Base-by-base conservation (phyloP, 768 basidiomycete species). In the Suillus cothurnatus region DNA sequence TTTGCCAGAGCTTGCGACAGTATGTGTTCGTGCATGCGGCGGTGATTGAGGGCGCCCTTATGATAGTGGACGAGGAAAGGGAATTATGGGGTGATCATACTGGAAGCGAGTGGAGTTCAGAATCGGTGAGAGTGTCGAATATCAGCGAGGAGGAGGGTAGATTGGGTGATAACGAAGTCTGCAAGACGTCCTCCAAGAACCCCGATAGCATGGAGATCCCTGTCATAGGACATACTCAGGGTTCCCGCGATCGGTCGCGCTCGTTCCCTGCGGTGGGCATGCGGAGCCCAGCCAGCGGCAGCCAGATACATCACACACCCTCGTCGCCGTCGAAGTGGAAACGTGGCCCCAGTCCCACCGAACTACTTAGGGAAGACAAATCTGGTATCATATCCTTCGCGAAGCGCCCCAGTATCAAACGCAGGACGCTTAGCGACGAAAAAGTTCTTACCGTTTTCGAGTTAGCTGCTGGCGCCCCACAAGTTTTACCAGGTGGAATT, bases 1-100 rank as follows among this genome's bases (percentile, higher is more conserved):
- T 97, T 67, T 97, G 96, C 73, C 96, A 97, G 81, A 97, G 92
- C 75, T 79, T 96, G 72, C 81, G 95, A 64, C 97, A 99, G 79
- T 99, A 96, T 72, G 90, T 96, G 23, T 98, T 96, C 77, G 92
- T 95, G 43, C 93, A 97, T 74, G 88, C 90, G 36, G 94, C 89
- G 21, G 82, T 95, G 64, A 85, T 95, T 64, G 92, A 93, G 76
- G 93, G 94, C 8, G 85, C 90, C 19, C 76, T 95, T 77, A 82
- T 85, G 83, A 80, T 94, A 21, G 82, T 90, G 55, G 93, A 94
- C 68, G 90, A 93, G 74, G 88, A 90, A 77, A 81, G 79, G 64
- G 81, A 81, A 71, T 61, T 75, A 52, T 76, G 77, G 73, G 73
- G 70, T 31, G 73, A 71, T 26, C 28, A 65, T 38, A 64, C 68